phyloP scores from a whole-genome alignment of 2,329 filamentous ascomycete species.

The Coleophoma cylindrospora region DNA sequence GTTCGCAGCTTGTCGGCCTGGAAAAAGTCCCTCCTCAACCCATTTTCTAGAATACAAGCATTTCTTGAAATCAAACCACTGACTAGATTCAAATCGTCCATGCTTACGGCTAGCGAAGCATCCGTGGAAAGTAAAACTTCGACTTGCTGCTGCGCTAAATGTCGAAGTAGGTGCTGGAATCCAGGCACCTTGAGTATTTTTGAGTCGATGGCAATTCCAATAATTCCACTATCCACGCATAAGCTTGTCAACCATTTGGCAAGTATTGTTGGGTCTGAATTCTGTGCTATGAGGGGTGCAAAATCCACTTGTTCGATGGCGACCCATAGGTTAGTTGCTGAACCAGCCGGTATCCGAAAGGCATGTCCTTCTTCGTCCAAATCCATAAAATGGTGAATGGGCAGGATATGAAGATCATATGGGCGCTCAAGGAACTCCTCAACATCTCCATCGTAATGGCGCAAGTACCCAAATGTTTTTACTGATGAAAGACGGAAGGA shows the following conservation, averaged over 20 bases:
- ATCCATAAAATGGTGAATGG: background rate
- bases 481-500: slow-evolving; percentile 4
- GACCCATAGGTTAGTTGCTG: background rate
- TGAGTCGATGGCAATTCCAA: background rate
- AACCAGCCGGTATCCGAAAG: background rate
- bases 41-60: slow-evolving; percentile 33
- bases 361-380: background rate
- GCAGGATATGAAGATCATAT: slow-evolving; percentile 3
- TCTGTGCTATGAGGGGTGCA: background rate
- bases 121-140: background rate
- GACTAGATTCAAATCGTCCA: slow-evolving; percentile 11
- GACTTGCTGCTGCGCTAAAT: background rate
- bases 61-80: slow-evolving; percentile 34
- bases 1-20: slow-evolving; percentile 30
- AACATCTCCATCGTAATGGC: background rate
- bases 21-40: slow-evolving; percentile 35
- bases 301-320: background rate
- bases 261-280: background rate
- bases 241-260: background rate
- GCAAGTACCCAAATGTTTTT: slow-evolving; percentile 12
- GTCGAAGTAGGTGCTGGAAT: background rate
- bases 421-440: background rate
- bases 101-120: background rate
- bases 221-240: background rate
- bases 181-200: background rate